Conservation (phyloP, 768 basidiomycete species). For the Mycena kentingensis region DNA sequence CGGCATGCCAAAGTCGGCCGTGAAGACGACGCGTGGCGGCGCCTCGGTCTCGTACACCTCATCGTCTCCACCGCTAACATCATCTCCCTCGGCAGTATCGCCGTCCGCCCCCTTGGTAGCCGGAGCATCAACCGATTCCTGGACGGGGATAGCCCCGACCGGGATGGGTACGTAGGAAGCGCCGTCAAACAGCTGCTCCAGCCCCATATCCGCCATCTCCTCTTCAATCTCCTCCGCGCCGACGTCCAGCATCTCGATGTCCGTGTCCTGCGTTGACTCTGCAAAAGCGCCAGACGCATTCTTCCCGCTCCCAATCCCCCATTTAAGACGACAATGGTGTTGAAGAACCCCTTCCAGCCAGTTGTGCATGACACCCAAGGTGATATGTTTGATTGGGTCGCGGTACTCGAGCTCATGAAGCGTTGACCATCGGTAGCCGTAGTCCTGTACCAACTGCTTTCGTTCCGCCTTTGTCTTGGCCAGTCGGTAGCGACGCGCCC, state of each 20-base stretch:
- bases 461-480: constrained; percentile 1
- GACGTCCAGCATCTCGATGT: too few relatives aligned
- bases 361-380: constrained; percentile 25
- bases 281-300: neutral
- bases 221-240: too few relatives aligned
- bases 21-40: constrained; percentile 5
- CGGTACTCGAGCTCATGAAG: constrained; percentile 17
- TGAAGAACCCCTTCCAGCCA: too few relatives aligned
- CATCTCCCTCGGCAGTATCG: constrained; percentile 4
- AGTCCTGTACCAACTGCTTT: constrained; percentile 1
- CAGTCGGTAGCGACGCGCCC: constrained; percentile 18
- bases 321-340: constrained; percentile 15
- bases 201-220: too few relatives aligned
- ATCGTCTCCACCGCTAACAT: neutral
- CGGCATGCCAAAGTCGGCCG: constrained; percentile 1
- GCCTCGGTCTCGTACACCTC: constrained; percentile 7
- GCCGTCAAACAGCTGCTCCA: too few relatives aligned
- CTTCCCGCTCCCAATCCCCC: constrained; percentile 16
- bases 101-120: neutral
- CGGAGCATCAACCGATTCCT: constrained; percentile 1
- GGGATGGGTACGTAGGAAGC: neutral
- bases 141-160: neutral
- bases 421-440: constrained; percentile 18
- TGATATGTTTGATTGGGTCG: constrained; percentile 15
- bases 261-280: neutral